phyloP scores from a whole-genome alignment of 2,329 filamentous ascomycete genomes.

The Exophiala viscosa region DNA sequence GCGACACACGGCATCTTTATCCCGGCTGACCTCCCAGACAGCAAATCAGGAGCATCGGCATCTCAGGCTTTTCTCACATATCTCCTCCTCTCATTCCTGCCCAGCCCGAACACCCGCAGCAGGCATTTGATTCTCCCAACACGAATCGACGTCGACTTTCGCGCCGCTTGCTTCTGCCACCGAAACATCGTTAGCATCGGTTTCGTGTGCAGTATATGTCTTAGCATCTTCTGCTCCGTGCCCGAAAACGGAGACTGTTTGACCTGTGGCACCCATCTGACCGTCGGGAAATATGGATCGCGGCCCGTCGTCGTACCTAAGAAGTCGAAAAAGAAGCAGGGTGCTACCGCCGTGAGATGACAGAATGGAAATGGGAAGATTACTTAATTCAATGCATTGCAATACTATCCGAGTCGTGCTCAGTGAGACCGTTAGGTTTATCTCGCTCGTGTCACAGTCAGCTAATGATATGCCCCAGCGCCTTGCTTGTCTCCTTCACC shows the following conservation, averaged over 20 bases:
- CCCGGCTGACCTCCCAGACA: conserved; percentile 41
- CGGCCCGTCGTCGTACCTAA: conserved; percentile 50
- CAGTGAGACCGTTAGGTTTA: neutral
- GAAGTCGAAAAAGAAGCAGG: conserved; percentile 78
- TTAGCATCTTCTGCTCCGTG: conserved; percentile 83
- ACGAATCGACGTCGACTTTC: conserved; percentile 85
- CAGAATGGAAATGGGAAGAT: too few species aligned
- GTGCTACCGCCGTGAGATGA: neutral
- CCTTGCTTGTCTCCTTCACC: neutral
- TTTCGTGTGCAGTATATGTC: conserved; percentile 92
- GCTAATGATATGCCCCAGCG: conserved; percentile 4
- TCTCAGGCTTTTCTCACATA: conserved; percentile 80
- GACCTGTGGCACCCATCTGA: conserved; percentile 75
- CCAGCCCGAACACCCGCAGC: conserved; percentile 61
- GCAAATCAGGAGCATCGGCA: conserved; percentile 34
- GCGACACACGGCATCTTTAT: conserved; percentile 69
- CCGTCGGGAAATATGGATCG: conserved; percentile 70
- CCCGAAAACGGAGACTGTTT: conserved; percentile 66
- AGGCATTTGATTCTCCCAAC: conserved; percentile 69
- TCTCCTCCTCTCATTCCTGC: conserved; percentile 89
- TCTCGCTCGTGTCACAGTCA: neutral
- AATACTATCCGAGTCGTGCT: too few species aligned
- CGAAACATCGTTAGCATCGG: conserved; percentile 84
- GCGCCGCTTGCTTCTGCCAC: conserved; percentile 98
- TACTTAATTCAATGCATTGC: too few species aligned